Conservation (phyloP, 345 rosid species). For the Physaria fendleri region DNA sequence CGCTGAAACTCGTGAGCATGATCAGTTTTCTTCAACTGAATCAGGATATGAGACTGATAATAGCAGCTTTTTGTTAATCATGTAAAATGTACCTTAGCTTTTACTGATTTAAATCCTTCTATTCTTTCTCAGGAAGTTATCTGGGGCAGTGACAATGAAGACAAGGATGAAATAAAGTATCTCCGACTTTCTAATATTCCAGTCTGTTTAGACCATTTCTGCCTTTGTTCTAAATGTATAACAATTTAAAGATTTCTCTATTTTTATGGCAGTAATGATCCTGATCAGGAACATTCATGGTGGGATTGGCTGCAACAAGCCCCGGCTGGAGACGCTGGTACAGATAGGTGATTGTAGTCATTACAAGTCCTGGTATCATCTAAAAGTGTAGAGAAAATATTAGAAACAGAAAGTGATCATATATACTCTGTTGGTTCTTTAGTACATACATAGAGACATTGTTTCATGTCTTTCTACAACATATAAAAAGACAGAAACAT, state of each 20-base stretch:
- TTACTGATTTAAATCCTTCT: slow-evolving; percentile 6
- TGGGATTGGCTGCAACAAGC: not conserved
- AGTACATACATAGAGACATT: not conserved
- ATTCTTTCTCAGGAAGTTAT: slow-evolving; percentile 52
- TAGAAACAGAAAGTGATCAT: not conserved
- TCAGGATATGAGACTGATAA: too few relatives aligned
- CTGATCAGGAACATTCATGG: not conserved
- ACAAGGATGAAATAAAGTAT: slow-evolving; percentile 45
- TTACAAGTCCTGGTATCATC: not conserved
- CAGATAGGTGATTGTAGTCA: not conserved
- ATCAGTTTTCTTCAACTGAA: too few relatives aligned
- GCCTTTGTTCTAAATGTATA: not conserved
- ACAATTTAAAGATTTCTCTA: not conserved
- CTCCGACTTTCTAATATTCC: not conserved
- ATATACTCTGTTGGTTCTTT: not conserved
- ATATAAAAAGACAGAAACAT: not conserved
- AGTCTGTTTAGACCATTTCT: not conserved
- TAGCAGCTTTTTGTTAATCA: not conserved
- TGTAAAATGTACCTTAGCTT: not conserved
- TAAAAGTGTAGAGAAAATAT: slow-evolving; percentile 2
- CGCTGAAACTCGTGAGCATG: too few relatives aligned
- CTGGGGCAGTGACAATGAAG: slow-evolving; percentile 46
- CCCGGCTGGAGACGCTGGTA: not conserved
- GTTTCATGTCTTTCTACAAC: not conserved
- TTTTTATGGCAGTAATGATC: not conserved